Base-by-base conservation (phyloP, 257 asterid genomes). In the Orobanche coerulescens region DNA sequence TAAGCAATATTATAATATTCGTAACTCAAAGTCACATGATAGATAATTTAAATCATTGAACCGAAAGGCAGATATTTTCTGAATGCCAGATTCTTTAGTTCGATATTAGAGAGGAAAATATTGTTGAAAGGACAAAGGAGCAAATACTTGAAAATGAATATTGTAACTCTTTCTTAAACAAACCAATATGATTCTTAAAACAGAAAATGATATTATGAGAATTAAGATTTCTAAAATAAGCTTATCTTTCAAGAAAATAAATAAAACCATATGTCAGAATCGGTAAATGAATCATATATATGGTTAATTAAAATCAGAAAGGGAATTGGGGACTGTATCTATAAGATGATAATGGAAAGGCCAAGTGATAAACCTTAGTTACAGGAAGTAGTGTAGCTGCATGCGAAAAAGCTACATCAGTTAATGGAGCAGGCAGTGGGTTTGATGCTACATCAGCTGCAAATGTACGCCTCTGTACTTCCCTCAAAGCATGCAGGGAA, bases 371-470 rank as follows among this genome's bases (percentile, higher is more conserved):
- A 57, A 93, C 99, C 95, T 89, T 89, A 33, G 99, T 93, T 65
- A 93, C 90, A 58, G 99, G 99, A 63, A 93, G 88, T 66, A 93
- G 78, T 13, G 99, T 80, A 71, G 97, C 99, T 2, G 99, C 99
- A 75, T 93, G 99, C 4, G 99, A 93, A 75, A 93, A 93, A 67
- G 99, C 97, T 73, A 93, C 97, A 81, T 93, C 99, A 37, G 99
- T 93, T 75, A 93, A 73, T 50, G 99, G 94, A 49, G 96, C 94
- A 47, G 99, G 99, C 68, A 81, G 76, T 24, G 99, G 93, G 57
- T 85, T 89, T 63, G 97, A 86, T 49, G 95, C 87, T 60, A 89
- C 83, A 71, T 93, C 99, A 73, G 95, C 82, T 14, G 94, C 75
- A 74, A 89, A 93, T 28, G 86, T 81, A 53, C 99, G 82, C 77